Conservation (phyloP, 495 filamentous ascomycete species). For the Daldinia childiae region DNA sequence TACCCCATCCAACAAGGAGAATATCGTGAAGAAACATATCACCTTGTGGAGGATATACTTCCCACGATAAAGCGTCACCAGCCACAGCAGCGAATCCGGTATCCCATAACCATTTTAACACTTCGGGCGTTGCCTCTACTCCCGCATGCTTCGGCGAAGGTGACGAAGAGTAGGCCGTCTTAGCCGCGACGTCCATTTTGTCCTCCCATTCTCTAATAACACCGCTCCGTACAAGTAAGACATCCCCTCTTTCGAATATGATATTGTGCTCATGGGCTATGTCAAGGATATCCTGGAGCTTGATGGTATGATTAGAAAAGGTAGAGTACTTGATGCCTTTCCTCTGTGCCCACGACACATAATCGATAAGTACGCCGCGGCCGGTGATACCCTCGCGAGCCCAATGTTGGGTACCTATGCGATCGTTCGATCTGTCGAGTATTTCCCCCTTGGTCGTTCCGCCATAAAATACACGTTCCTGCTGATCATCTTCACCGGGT, state of each 20-base stretch:
- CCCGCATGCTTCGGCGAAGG: conserved; percentile 48
- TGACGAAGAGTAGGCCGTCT: conserved; percentile 47
- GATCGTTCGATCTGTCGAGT: conserved; percentile 34
- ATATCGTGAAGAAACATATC: conserved; percentile 56
- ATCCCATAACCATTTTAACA: conserved; percentile 62
- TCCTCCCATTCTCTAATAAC: conserved; percentile 55
- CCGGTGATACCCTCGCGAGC: conserved; percentile 53
- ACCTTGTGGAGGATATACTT: conserved; percentile 52
- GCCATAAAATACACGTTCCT: conserved; percentile 48
- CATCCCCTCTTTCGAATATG: conserved; percentile 57
- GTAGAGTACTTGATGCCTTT: conserved; percentile 31
- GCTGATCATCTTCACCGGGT: conserved; percentile 3
- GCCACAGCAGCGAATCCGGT: conserved; percentile 60
- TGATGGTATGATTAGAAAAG: conserved; percentile 15
- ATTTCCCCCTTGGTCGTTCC: conserved; percentile 38
- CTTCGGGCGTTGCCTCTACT: conserved; percentile 55
- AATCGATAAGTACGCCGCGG: conserved; percentile 42
- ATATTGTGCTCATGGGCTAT: conserved; percentile 47
- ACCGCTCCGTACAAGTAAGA: conserved; percentile 63
- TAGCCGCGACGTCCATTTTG: conserved; percentile 46
- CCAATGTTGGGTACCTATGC: conserved; percentile 54
- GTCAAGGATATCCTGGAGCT: conserved; percentile 17
- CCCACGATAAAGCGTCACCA: conserved; percentile 59
- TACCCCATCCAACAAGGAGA: conserved; percentile 62
- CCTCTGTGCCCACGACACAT: conserved; percentile 34